Base-by-base conservation (phyloP, 257 asterid species). In the Paulownia fortunei region DNA sequence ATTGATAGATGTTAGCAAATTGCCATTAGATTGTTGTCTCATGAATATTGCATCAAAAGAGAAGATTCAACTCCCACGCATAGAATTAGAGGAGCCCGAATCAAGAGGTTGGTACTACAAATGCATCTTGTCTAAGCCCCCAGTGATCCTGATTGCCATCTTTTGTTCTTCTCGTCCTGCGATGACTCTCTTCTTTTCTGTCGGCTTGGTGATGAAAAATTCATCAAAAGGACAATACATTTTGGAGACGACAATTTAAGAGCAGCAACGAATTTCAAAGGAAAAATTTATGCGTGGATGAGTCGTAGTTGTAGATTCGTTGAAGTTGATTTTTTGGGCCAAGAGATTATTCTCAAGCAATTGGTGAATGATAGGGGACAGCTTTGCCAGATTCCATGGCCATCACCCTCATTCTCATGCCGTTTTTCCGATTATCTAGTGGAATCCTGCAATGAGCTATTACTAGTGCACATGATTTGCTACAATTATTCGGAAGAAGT, bases 61-160 rank as follows among this genome's bases (percentile, higher is more conserved):
- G 4, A 39, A 12, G 47, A 37, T 72, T 26, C 37, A 19, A 0
- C 65, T 72, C 36, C 77, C 77, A 3, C 4, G 10, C 7, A 23
- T 37, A 2, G 23, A 21, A 26, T 7, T 21, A 0, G 9, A 68
- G 10, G 23, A 30, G 4, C 26, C 26, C 2, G 12, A 4, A 18
- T 61, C 44, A 30, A 30, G 4, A 4, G 2, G 2, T 18, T 2
- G 16, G 6, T 26, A 0, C 19, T 36, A 12, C 39, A 3, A 9
- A 5, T 73, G 77, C 21, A 3, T 54, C n/a, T 37, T 73, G 24
- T 72, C 77, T 13, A 37, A 56, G 18, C 52, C 77, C 6, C 77
- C 77, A 54, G 0, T 18, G 24, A 55, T 3, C 69, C 63, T 0
- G 19, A 72, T 19, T 72, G 77, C 26, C 16, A 73, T 56, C 27